phyloP scores from a whole-genome alignment of 2,329 filamentous ascomycete genomes.

The Westerdykella sp. region DNA sequence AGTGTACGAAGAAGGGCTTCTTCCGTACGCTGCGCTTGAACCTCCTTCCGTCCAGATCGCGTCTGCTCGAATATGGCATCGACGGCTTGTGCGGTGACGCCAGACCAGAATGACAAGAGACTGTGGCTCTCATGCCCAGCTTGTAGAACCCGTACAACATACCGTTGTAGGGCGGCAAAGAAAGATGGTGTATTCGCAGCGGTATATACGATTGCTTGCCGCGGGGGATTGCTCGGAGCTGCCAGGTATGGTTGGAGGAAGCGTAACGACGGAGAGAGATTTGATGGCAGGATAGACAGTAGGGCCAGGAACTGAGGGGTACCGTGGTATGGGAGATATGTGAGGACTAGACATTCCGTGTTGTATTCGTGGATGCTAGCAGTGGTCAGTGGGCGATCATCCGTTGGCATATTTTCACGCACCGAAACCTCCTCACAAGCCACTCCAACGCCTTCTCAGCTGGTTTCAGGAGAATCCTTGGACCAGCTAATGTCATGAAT shows the following conservation, averaged over 20 bases:
- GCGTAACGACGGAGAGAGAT: constrained; percentile 67
- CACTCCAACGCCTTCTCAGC: constrained; percentile 91
- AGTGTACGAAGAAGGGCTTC: constrained; percentile 62
- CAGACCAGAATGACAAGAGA: constrained; percentile 84
- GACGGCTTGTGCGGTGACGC: constrained; percentile 77
- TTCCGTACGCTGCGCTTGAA: constrained; percentile 77
- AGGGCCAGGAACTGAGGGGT: constrained; percentile 79
- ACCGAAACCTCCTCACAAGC: constrained; percentile 88
- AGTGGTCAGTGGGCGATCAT: constrained; percentile 4
- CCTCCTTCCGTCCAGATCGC: constrained; percentile 66
- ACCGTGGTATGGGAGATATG: constrained; percentile 88
- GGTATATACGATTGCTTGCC: constrained; percentile 76
- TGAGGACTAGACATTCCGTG: constrained; percentile 67
- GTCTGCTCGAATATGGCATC: constrained; percentile 73
- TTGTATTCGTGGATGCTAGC: constrained; percentile 85
- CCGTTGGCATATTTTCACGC: constrained; percentile 24
- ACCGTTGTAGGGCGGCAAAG: constrained; percentile 68
- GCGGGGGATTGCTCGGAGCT: constrained; percentile 67
- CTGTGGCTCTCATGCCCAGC: constrained; percentile 68
- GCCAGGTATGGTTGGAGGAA: constrained; percentile 84
- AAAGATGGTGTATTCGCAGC: constrained; percentile 73
- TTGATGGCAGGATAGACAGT: constrained; percentile 76
- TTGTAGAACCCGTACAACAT: constrained; percentile 68
- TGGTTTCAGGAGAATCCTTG: constrained; percentile 73
- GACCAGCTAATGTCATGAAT: constrained; percentile 75